Conservation (phyloP, 495 filamentous ascomycete species). For the Aspergillus avenaceus region DNA sequence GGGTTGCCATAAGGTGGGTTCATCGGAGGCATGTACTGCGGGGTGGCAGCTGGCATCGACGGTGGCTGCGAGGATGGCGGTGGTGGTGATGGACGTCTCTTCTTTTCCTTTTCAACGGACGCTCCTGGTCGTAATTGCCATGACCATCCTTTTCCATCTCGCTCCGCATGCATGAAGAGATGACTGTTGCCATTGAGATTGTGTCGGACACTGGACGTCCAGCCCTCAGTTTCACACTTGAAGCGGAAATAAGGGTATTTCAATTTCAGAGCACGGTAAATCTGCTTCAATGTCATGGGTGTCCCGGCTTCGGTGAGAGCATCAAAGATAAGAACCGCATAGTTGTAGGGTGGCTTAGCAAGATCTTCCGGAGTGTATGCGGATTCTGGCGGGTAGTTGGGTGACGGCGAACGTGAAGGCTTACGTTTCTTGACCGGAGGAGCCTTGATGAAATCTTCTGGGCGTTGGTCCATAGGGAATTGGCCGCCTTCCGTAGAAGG, state of each 20-base stretch:
- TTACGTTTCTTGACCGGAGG: slow-evolving; percentile 52
- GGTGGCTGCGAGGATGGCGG: slow-evolving; percentile 39
- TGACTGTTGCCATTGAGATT: slow-evolving; percentile 82
- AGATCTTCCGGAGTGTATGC: slow-evolving; percentile 83
- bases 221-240: slow-evolving; percentile 73
- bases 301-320: slow-evolving; percentile 68
- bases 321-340: slow-evolving; percentile 88
- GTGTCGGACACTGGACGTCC: slow-evolving; percentile 96
- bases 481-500: slow-evolving; percentile 46
- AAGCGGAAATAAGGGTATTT: slow-evolving; percentile 92
- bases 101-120: slow-evolving; percentile 68
- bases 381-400: slow-evolving; percentile 64
- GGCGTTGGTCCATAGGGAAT: slow-evolving; percentile 36
- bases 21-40: slow-evolving; percentile 41
- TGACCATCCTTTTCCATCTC: slow-evolving; percentile 67
- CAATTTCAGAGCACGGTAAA: slow-evolving; percentile 82
- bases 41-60: slow-evolving; percentile 29
- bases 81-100: slow-evolving; percentile 54
- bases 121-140: slow-evolving; percentile 62
- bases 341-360: slow-evolving; percentile 78
- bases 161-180: slow-evolving; percentile 80
- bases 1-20: slow-evolving; percentile 33
- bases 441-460: slow-evolving; percentile 40
- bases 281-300: slow-evolving; percentile 83
- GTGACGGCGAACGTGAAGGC: slow-evolving; percentile 63